A percentile compares a stretch with the other conserved stretches of the same genome.
These are phyloP conservation scores for Colletotrichum salicis DNA, from an alignment of 2,329 filamentous ascomycete species.

Conservation along the genomic window DNA sequence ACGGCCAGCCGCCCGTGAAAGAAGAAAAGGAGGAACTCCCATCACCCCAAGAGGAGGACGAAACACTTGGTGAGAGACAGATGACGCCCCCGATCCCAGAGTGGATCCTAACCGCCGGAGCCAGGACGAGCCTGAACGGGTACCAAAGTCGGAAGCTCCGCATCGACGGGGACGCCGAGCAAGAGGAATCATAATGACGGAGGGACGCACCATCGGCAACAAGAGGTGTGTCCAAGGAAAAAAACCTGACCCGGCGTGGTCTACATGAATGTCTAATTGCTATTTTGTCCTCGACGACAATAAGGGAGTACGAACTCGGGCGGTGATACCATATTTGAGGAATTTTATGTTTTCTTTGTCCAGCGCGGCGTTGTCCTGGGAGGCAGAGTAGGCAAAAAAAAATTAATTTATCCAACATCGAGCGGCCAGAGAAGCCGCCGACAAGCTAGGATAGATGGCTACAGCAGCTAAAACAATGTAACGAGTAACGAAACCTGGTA, in stretches of 20 bases:
- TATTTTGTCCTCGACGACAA: conserved; percentile 20
- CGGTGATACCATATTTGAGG: conserved; percentile 36
- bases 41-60: conserved; percentile 35
- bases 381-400: neutral
- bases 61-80: conserved; percentile 49
- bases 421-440: conserved; percentile 2
- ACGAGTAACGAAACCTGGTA: conserved; percentile 15
- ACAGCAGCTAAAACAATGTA: conserved; percentile 26
- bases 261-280: conserved; percentile 36
- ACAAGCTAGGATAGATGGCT: conserved; percentile 18
- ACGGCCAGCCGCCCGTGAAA: conserved; percentile 35
- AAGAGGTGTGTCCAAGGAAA: neutral
- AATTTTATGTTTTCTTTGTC: conserved; percentile 32
- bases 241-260: conserved; percentile 30
- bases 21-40: conserved; percentile 40
- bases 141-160: conserved; percentile 54
- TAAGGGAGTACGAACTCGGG: conserved; percentile 26
- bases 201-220: neutral
- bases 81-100: conserved; percentile 71
- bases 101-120: conserved; percentile 67
- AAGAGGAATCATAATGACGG: conserved; percentile 40
- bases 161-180: conserved; percentile 33
- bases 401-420: conserved; percentile 4
- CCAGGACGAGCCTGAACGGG: conserved; percentile 59
- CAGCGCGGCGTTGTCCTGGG: conserved; percentile 33